Evolutionary conservation across 179 eudicot genomes (phyloP).

Genomic region (Corrigiola litoralis): DNA sequence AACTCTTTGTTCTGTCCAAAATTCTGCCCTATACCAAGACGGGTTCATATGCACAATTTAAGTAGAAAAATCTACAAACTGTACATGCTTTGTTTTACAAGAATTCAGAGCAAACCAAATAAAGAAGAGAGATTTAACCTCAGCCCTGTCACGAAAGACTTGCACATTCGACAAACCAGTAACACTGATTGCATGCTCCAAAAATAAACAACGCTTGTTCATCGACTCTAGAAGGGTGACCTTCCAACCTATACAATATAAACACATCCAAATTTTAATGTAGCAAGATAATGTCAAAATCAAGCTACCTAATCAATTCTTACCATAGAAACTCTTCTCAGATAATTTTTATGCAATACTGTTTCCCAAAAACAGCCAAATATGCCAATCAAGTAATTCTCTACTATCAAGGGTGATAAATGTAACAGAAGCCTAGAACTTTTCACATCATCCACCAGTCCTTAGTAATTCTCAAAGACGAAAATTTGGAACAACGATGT

Average conservation of each 20-base stretch:
- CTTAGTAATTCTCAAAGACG: too few relatives aligned
- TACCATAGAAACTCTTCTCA: too few relatives aligned
- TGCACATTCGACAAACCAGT: slow-evolving; percentile 68
- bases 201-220: slow-evolving; percentile 80
- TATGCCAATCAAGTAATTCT: too few relatives aligned
- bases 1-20: slow-evolving; percentile 58
- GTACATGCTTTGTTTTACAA: neutral
- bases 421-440: too few relatives aligned
- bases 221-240: slow-evolving; percentile 82
- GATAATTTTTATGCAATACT: neutral
- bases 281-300: neutral
- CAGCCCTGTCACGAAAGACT: slow-evolving; percentile 85
- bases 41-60: slow-evolving; percentile 11
- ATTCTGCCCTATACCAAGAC: slow-evolving; percentile 58
- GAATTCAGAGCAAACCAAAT: neutral
- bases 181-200: slow-evolving; percentile 71
- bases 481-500: too few relatives aligned
- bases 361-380: too few relatives aligned
- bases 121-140: slow-evolving; percentile 46
- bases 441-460: too few relatives aligned
- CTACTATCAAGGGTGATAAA: too few relatives aligned
- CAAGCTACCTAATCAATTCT: neutral
- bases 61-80: neutral
- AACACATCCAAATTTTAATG: neutral
- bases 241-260: slow-evolving; percentile 52